Evolutionary conservation across 257 asterid genomes (phyloP).

Genomic region (Solanum paucissectum): DNA sequence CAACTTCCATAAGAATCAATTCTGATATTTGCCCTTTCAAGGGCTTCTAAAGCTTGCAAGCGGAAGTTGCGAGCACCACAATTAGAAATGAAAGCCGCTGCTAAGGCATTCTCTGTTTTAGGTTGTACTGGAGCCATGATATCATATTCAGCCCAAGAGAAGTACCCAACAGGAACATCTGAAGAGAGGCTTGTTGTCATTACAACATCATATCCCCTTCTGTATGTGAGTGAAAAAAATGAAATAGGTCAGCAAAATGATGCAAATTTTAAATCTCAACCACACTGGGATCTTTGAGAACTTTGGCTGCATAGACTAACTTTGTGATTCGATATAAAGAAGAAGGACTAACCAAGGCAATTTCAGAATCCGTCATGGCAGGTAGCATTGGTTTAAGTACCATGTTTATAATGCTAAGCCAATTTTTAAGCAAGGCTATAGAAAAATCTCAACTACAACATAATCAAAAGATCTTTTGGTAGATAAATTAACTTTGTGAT

Average conservation of each 20-base stretch:
- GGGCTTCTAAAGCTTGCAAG: constrained; percentile 73
- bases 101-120: constrained; percentile 61
- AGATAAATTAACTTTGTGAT: not conserved
- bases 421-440: not conserved
- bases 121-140: constrained; percentile 90
- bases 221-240: constrained; percentile 4
- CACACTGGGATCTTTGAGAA: not conserved
- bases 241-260: not conserved
- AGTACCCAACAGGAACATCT: constrained; percentile 98
- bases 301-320: not conserved
- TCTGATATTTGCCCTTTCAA: constrained; percentile 55
- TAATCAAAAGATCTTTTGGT: not conserved
- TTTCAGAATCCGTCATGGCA: not conserved
- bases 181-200: constrained; percentile 99
- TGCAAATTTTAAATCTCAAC: not conserved
- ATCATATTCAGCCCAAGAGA: constrained; percentile 97
- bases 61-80: constrained; percentile 93
- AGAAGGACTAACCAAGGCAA: not conserved
- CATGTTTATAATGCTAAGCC: not conserved
- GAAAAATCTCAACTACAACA: not conserved
- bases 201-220: constrained; percentile 70
- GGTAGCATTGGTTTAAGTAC: not conserved
- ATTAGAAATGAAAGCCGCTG: constrained; percentile 97
- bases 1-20: constrained; percentile 94
- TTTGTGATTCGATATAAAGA: not conserved